Conservation (phyloP, 805 yeast species). For the Priceomyces fermenticarens region DNA sequence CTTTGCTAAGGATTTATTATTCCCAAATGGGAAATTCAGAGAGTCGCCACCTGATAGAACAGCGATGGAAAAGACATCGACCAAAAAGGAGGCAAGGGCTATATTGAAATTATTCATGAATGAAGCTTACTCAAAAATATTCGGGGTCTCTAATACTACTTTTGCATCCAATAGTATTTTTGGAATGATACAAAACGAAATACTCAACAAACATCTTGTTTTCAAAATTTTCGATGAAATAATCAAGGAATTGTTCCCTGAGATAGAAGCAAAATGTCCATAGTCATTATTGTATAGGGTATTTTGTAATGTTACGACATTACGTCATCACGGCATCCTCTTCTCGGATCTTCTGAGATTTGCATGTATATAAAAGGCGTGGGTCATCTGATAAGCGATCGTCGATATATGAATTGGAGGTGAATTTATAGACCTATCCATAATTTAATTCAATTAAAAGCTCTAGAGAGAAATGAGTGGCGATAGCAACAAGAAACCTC, state of each 20-base stretch:
- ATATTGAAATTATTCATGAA: slow-evolving; percentile 55
- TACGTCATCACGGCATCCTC: too few relatives aligned
- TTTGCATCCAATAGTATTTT: slow-evolving; percentile 61
- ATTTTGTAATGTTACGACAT: too few relatives aligned
- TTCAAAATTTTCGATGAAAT: slow-evolving; percentile 58
- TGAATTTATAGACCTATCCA: too few relatives aligned
- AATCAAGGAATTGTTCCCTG: slow-evolving; percentile 44
- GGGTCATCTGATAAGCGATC: too few relatives aligned
- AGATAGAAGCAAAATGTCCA: slow-evolving; percentile 3
- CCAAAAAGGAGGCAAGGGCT: slow-evolving; percentile 56
- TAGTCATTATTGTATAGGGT: too few relatives aligned
- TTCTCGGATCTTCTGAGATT: too few relatives aligned
- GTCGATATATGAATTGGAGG: too few relatives aligned
- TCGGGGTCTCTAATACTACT: slow-evolving; percentile 64
- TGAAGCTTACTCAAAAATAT: slow-evolving; percentile 68
- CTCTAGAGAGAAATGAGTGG: too few relatives aligned
- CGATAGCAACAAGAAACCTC: slow-evolving; percentile 37
- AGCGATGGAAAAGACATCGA: slow-evolving; percentile 46
- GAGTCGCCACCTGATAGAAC: slow-evolving; percentile 47
- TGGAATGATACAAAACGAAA: slow-evolving; percentile 70
- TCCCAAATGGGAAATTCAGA: slow-evolving; percentile 49
- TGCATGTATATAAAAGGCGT: too few relatives aligned
- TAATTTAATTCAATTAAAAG: too few relatives aligned
- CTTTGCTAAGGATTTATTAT: slow-evolving; percentile 22
- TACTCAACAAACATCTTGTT: slow-evolving; percentile 62